Percentiles rank a stretch among this genome's conserved stretches.
Conservation (phyloP, 495 filamentous ascomycete species). For the Friedmanniomyces simplex region DNA sequence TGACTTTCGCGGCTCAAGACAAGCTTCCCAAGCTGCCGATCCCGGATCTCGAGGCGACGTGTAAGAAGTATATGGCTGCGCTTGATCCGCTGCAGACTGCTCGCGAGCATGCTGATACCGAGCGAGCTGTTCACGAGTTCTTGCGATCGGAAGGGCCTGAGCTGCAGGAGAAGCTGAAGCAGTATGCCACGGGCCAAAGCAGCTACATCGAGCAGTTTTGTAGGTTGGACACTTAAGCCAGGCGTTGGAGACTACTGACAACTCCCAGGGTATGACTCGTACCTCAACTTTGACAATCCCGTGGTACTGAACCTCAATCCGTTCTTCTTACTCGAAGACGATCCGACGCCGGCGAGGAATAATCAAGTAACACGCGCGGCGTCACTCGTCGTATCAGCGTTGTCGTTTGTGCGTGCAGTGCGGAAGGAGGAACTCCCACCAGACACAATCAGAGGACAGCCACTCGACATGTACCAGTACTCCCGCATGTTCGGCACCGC, state of each 20-base stretch:
- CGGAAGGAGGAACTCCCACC: conserved; percentile 87
- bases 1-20: conserved; percentile 86
- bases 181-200: conserved; percentile 83
- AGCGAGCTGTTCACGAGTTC: conserved; percentile 73
- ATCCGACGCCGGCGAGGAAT: conserved; percentile 89
- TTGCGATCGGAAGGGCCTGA: conserved; percentile 71
- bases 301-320: conserved; percentile 96
- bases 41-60: conserved; percentile 75
- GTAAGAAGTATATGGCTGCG: conserved; percentile 68
- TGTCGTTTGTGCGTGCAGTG: conserved; percentile 89
- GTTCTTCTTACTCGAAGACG: conserved; percentile 95
- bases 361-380: conserved; percentile 93
- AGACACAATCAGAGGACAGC: conserved; percentile 70
- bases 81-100: conserved; percentile 69
- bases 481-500: conserved; percentile 92
- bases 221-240: conserved; percentile 39
- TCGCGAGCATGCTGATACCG: conserved; percentile 77
- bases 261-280: conserved; percentile 87
- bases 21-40: conserved; percentile 86
- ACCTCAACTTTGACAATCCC: conserved; percentile 94
- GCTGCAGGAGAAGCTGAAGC: conserved; percentile 79
- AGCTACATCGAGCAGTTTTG: conserved; percentile 99
- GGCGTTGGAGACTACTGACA: not conserved
- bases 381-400: conserved; percentile 77
- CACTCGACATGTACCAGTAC: conserved; percentile 96